Base-by-base conservation (phyloP, 495 filamentous ascomycete genomes). In the Hypomontagnella submonticulosa region DNA sequence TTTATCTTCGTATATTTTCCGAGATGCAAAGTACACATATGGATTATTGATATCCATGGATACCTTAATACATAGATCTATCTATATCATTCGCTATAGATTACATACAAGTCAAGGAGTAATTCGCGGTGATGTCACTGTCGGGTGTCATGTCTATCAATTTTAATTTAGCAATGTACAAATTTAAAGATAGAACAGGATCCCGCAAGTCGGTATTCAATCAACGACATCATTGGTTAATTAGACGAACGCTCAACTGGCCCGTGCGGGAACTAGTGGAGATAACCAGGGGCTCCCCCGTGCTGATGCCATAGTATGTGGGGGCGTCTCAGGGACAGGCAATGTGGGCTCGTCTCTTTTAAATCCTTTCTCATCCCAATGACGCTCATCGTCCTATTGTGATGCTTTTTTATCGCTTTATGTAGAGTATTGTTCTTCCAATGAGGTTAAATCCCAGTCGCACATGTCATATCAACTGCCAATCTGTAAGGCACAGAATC, bases 291-390 rank as follows among this genome's bases (percentile, higher is more conserved):
- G 18, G 27, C 4, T 15, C 1, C 9, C n/a, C n/a, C n/a, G n/a
- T n/a, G n/a, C n/a, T n/a, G n/a, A n/a, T n/a, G n/a, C n/a, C n/a
- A n/a, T n/a, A n/a, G n/a, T n/a, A 19, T 10, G 19, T 13, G 19
- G 50, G 50, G 37, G 36, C 23, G n/a, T n/a, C n/a, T n/a, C n/a
- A n/a, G n/a, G n/a, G n/a, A n/a, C n/a, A n/a, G n/a, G n/a, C n/a
- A n/a, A n/a, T n/a, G n/a, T n/a, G n/a, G n/a, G n/a, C 33, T 44
- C 16, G 2, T 15, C 1, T n/a, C 32, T 12, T 38, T 44, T 34
- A 18, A 32, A 56, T 56, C 40, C 51, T 55, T 12, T 60, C 43
- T 50, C 47, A 43, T 51, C 47, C 57, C 18, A 38, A 53, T 61
- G 58, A 62, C 32, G 49, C 49, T 33, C 4, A 32, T 46, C 27